Evolutionary conservation across 169 alveolate species (phyloP), one percentile per base, ranked within the genome.

Genomic region (Plasmodium malariae): DNA sequence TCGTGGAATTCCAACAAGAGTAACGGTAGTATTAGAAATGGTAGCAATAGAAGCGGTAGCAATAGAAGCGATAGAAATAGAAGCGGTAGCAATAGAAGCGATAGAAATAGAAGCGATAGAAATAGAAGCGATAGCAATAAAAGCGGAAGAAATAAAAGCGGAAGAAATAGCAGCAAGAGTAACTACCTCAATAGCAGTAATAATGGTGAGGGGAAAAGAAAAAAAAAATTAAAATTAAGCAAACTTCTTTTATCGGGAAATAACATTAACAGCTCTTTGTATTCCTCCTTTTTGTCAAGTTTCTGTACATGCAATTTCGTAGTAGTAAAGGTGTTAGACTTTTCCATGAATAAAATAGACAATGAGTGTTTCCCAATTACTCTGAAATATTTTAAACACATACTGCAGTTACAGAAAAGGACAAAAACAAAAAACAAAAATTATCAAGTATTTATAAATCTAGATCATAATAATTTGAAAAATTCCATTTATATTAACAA

Each of bases 391-490:
- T 78, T 78, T n/a, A 45, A 63, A 37, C 89, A 78, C 40, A 55
- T 78, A 62, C 57, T 73, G 19, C 67, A 78, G 6, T 55, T 78
- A 43, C 30, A 62, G 26, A 78, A 63, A 45, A 32, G n/a, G 57
- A 59, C 9, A 12, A 30, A 34, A 57, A 40, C 60, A 2, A 78
- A 62, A 43, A 57, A 74, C 17, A 76, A 76, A 17, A 48, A 26
- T 62, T 12, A 30, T 63, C 40, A 65, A 9, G 76, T 78, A 21
- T 78, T 30, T 36, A 78, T 78, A 62, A 78, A 78, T 19, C 17
- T 78, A 6, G 89, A 78, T 36, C 89, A 78, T 26, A 78, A 78
- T n/a, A 78, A 65, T 78, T 78, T 78, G 37, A 78, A 78, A 37
- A 63, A 78, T 37, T 78, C 89, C 0, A 3, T 17, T 28, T 78